Base-by-base conservation (phyloP, 2,329 filamentous ascomycete species). In the Ophiostoma angusticollis region DNA sequence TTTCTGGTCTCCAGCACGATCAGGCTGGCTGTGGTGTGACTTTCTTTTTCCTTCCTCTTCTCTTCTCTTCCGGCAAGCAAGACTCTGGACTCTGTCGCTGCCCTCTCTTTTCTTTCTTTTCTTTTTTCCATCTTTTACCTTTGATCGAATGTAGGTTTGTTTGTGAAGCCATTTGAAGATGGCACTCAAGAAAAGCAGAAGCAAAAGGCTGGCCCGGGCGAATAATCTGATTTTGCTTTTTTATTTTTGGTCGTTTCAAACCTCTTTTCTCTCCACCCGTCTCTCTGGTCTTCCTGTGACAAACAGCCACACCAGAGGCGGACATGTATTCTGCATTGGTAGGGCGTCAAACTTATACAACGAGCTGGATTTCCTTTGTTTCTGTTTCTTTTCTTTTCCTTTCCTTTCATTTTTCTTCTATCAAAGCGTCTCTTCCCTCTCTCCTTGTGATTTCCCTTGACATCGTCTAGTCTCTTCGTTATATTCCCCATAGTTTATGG, bases 301-400 rank as follows among this genome's bases (percentile, higher is more conserved):
- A 5, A 25, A 21, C 28, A 23, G 16, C 3, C 16, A 22, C 34
- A 28, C 21, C 28, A 16, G n/a, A 29, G 19, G 22, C 6, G 21
- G 23, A 19, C 21, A 21, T 41, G 31, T 33, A 35, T 39, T 36
- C 22, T 32, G 38, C 38, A 41, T 44, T 13, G 38, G 22, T 9
- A 24, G 25, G 35, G 38, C 42, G 35, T 41, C 39, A 33, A 31
- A 31, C 21, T 23, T 35, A 23, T 22, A 16, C 9, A 18, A 19
- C 22, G 25, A 21, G 27, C 22, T 29, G 16, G 6, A 27, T 22
- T 40, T 24, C 25, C 30, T 18, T 18, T 12, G 11, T 12, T 19
- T n/a, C n/a, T n/a, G n/a, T 17, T n/a, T 32, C 35, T 30, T 11
- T 14, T 17, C 29, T 21, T 19, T 19, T n/a, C n/a, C n/a, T n/a